Evolutionary conservation across 2,329 filamentous ascomycete species (phyloP).

Genomic region (Apiospora koreana): DNA sequence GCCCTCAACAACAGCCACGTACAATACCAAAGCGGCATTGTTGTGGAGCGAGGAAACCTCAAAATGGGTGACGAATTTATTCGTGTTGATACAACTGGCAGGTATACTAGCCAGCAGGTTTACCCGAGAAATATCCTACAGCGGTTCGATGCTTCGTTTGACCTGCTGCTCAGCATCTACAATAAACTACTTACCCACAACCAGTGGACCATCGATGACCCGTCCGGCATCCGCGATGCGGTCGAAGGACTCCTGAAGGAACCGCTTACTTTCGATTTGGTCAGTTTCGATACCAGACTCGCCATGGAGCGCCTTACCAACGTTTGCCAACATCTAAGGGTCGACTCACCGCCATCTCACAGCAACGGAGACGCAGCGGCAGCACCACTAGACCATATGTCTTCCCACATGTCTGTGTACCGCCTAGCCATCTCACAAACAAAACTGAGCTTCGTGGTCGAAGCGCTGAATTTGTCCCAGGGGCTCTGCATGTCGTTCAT

Average conservation of each 20-base stretch:
- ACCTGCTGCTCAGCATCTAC: background rate
- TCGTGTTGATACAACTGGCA: background rate
- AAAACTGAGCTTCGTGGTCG: background rate
- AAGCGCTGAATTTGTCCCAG: background rate
- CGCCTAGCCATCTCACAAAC: background rate
- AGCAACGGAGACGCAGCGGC: background rate
- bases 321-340: background rate
- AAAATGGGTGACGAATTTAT: background rate
- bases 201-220: background rate
- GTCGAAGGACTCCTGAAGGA: background rate
- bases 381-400: background rate
- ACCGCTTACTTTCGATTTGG: background rate
- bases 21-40: background rate
- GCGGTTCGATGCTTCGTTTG: background rate
- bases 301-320: conserved; percentile 3
- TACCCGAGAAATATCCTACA: background rate
- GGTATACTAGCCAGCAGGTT: background rate
- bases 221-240: background rate
- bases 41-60: background rate
- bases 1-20: conserved; percentile 1
- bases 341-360: background rate
- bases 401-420: background rate
- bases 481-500: conserved; percentile 6
- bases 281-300: background rate
- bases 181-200: background rate